Conservation (phyloP, 306 rosid species). For the Sophora flavescens region DNA sequence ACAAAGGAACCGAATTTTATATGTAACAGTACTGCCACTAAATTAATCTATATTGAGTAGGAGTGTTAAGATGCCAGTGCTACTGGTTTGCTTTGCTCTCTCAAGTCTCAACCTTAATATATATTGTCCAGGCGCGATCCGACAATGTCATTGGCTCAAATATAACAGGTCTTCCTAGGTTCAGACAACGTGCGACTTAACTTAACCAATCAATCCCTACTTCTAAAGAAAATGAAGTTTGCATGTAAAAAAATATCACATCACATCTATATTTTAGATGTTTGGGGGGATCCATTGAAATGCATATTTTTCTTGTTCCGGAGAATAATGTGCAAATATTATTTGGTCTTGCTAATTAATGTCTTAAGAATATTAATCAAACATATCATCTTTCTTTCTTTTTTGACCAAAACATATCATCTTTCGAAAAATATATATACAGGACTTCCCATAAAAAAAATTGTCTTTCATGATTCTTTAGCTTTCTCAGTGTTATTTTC, state of each 20-base stretch:
- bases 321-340: background rate
- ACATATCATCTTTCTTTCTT: too few relatives aligned
- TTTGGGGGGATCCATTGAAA: too few relatives aligned
- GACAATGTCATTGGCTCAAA: slow-evolving; percentile 47
- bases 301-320: too few relatives aligned
- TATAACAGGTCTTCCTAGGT: background rate
- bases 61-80: background rate
- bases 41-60: background rate
- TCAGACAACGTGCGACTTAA: background rate
- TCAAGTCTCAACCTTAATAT: background rate
- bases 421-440: too few relatives aligned
- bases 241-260: too few relatives aligned
- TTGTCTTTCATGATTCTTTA: too few relatives aligned
- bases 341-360: too few relatives aligned
- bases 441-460: too few relatives aligned
- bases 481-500: background rate
- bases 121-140: slow-evolving; percentile 28
- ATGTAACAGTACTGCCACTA: background rate
- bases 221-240: too few relatives aligned
- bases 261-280: too few relatives aligned
- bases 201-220: background rate
- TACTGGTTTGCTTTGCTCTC: background rate
- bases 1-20: background rate
- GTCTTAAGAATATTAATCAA: too few relatives aligned
- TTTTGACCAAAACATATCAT: too few relatives aligned